Evolutionary conservation across 768 basidiomycete species (phyloP).

Genomic region (Rhodotorula paludigena): DNA sequence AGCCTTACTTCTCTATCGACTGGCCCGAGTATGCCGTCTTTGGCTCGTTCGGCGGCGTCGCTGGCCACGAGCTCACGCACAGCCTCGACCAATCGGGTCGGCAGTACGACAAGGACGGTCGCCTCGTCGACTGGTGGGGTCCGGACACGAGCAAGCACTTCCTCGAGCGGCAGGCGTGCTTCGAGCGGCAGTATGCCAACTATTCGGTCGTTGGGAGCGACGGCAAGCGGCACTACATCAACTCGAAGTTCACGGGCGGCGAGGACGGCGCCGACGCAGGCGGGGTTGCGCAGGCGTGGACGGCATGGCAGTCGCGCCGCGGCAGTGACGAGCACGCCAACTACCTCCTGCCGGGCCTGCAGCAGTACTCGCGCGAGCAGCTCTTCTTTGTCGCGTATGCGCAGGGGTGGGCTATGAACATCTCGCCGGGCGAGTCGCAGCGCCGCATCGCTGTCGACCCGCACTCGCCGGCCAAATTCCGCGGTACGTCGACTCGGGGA

Average conservation of each 20-base stretch:
- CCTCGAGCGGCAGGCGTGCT: slow-evolving; percentile 74
- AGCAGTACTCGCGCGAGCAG: slow-evolving; percentile 38
- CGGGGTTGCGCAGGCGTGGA: slow-evolving; percentile 76
- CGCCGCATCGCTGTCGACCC: slow-evolving; percentile 33
- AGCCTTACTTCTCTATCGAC: slow-evolving; percentile 73
- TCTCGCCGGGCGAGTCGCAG: slow-evolving; percentile 35
- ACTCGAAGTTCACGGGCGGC: slow-evolving; percentile 70
- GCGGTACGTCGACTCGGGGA: not conserved
- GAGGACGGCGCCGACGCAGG: slow-evolving; percentile 81
- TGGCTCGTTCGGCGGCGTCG: slow-evolving; percentile 86
- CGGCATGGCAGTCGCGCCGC: slow-evolving; percentile 69
- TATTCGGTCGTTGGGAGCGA: slow-evolving; percentile 82
- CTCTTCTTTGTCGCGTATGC: slow-evolving; percentile 42
- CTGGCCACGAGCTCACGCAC: slow-evolving; percentile 86
- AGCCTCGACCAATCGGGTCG: slow-evolving; percentile 63
- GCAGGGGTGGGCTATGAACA: slow-evolving; percentile 36
- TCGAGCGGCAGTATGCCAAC: slow-evolving; percentile 82
- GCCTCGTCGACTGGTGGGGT: slow-evolving; percentile 81
- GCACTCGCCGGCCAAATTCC: slow-evolving; percentile 36
- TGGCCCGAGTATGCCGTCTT: slow-evolving; percentile 89
- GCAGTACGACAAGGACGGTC: slow-evolving; percentile 83
- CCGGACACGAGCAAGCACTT: slow-evolving; percentile 63
- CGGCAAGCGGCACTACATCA: slow-evolving; percentile 76
- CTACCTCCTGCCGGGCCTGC: slow-evolving; percentile 37
- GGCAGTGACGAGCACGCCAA: slow-evolving; percentile 35